phyloP scores from a whole-genome alignment of 176 grass and related monocot genomes.

The Oryza longistaminata region DNA sequence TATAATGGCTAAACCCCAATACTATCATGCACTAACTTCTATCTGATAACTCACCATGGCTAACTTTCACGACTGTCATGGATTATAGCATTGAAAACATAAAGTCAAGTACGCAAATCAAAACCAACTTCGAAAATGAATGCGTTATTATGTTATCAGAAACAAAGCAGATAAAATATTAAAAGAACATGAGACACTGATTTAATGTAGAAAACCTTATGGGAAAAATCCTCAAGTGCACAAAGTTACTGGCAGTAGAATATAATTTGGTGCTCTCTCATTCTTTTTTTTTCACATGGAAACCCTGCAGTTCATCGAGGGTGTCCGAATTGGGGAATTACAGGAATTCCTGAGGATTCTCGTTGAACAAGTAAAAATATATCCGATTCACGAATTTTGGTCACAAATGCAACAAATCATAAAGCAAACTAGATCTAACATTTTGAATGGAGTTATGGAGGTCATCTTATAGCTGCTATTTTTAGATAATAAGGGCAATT shows the following conservation, averaged over 20 bases:
- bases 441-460: neutral
- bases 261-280: neutral
- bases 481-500: neutral
- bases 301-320: neutral
- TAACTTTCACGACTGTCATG: slow-evolving; percentile 11
- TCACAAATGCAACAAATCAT: neutral
- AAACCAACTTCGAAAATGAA: slow-evolving; percentile 7
- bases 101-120: slow-evolving; percentile 9
- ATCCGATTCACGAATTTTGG: neutral
- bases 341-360: too few species aligned
- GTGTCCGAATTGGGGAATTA: neutral
- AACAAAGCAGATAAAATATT: neutral
- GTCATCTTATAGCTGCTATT: neutral
- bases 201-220: neutral
- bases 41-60: neutral
- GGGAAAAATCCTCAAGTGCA: neutral
- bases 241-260: neutral
- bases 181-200: neutral
- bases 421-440: slow-evolving; percentile 24
- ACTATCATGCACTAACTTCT: neutral
- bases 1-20: neutral
- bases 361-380: neutral
- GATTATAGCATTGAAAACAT: neutral
- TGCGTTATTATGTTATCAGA: neutral
- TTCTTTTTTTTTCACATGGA: neutral